Evolutionary conservation across 257 asterid genomes (phyloP).

Genomic region (Penstemon barbatus): DNA sequence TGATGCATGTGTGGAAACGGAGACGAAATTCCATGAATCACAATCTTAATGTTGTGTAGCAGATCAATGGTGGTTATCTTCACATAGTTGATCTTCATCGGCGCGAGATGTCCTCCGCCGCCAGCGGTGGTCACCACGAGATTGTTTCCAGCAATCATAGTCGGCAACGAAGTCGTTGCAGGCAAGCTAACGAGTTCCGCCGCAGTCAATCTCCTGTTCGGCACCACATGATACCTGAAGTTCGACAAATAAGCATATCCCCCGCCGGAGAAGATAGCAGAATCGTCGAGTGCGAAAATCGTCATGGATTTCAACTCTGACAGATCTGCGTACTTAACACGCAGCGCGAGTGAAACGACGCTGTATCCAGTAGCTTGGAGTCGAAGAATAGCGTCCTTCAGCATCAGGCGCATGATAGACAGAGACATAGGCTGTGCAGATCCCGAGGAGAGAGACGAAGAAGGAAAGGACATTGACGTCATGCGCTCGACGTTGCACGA

Average conservation of each 20-base stretch:
- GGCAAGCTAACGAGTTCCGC: slow-evolving; percentile 59
- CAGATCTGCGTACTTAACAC: slow-evolving; percentile 55
- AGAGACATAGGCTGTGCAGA: slow-evolving; percentile 31
- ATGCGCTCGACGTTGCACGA: slow-evolving; percentile 68
- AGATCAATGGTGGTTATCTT: slow-evolving; percentile 51
- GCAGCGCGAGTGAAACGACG: slow-evolving; percentile 63
- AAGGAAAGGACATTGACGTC: slow-evolving; percentile 54
- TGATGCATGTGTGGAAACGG: slow-evolving; percentile 63
- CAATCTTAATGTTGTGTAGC: slow-evolving; percentile 64
- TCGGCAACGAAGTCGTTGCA: slow-evolving; percentile 45
- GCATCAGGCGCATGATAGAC: slow-evolving; percentile 55
- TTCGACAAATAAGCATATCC: slow-evolving; percentile 53
- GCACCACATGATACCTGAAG: slow-evolving; percentile 70
- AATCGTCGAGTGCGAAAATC: slow-evolving; percentile 63
- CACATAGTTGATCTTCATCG: slow-evolving; percentile 63
- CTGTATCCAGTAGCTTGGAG: slow-evolving; percentile 60
- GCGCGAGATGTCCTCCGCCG: slow-evolving; percentile 57
- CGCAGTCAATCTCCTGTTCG: slow-evolving; percentile 55
- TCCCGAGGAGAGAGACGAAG: slow-evolving; percentile 36
- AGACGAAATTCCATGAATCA: slow-evolving; percentile 56
- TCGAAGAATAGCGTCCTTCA: slow-evolving; percentile 59
- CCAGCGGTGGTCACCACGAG: slow-evolving; percentile 63
- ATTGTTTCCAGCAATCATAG: slow-evolving; percentile 53
- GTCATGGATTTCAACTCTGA: slow-evolving; percentile 57
- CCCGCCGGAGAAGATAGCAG: slow-evolving; percentile 52